phyloP scores from a whole-genome alignment of 257 asterid genomes.

The Petrea volubilis region DNA sequence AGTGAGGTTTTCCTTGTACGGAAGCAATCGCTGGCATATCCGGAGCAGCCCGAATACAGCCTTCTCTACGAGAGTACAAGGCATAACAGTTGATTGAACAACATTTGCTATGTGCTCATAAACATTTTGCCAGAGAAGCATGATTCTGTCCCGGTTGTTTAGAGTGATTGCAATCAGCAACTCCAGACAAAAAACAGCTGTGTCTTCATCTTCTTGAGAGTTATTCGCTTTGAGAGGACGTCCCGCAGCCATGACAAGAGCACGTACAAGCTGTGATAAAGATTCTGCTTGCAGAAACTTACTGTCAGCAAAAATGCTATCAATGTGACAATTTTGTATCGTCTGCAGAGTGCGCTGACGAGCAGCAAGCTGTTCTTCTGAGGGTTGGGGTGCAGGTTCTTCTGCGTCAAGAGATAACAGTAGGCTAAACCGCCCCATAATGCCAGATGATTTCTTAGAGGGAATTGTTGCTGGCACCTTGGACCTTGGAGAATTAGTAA shows the following conservation, averaged over 20 bases:
- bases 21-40: slow-evolving; percentile 88
- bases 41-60: slow-evolving; percentile 93
- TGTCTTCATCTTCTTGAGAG: slow-evolving; percentile 59
- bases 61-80: slow-evolving; percentile 89
- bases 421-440: slow-evolving; percentile 87
- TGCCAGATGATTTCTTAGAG: slow-evolving; percentile 74
- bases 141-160: slow-evolving; percentile 83
- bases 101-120: slow-evolving; percentile 79
- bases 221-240: slow-evolving; percentile 58
- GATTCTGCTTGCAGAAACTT: slow-evolving; percentile 91
- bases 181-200: slow-evolving; percentile 84
- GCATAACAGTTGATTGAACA: slow-evolving; percentile 82
- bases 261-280: slow-evolving; percentile 74
- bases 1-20: slow-evolving; percentile 85
- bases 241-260: slow-evolving; percentile 70
- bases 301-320: slow-evolving; percentile 83
- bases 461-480: slow-evolving; percentile 42
- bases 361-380: slow-evolving; percentile 82
- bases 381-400: slow-evolving; percentile 77
- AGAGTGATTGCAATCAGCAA: slow-evolving; percentile 77
- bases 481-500: slow-evolving; percentile 43
- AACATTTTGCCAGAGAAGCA: slow-evolving; percentile 86
- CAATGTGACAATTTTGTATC: slow-evolving; percentile 77
- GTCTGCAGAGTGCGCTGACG: slow-evolving; percentile 71
- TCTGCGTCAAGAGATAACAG: slow-evolving; percentile 79